These are phyloP conservation scores for Dothidotthia symphoricarpi DNA, from an alignment of 2,329 filamentous ascomycete genomes.

Conservation along the genomic window DNA sequence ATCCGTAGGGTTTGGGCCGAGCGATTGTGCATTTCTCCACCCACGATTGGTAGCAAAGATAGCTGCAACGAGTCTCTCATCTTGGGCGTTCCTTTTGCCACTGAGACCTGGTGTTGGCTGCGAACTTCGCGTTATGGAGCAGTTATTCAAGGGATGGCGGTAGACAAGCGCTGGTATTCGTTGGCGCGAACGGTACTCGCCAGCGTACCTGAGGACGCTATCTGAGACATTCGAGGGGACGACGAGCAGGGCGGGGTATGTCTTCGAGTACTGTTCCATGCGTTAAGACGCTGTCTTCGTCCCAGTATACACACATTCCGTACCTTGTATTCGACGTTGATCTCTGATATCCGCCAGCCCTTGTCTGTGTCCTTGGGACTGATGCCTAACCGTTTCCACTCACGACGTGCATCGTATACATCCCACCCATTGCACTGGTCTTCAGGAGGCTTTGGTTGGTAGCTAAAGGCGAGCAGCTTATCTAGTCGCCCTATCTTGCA, in stretches of 20 bases:
- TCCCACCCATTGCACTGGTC: constrained; percentile 75
- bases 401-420: constrained; percentile 78
- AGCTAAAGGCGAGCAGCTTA: constrained; percentile 87
- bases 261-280: constrained; percentile 69
- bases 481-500: constrained; percentile 82
- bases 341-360: constrained; percentile 84
- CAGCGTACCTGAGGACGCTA: constrained; percentile 91
- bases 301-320: constrained; percentile 2
- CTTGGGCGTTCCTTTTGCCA: constrained; percentile 87
- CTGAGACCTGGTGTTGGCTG: constrained; percentile 86
- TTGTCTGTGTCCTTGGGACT: constrained; percentile 73
- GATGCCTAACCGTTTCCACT: constrained; percentile 86
- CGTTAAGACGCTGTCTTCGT: constrained; percentile 11
- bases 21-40: constrained; percentile 30
- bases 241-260: constrained; percentile 80
- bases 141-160: constrained; percentile 94
- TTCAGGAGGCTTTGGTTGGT: constrained; percentile 72
- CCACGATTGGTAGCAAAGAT: constrained; percentile 72
- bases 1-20: constrained; percentile 26
- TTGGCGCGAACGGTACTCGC: constrained; percentile 80
- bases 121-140: constrained; percentile 91
- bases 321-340: constrained; percentile 81
- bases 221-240: constrained; percentile 93
- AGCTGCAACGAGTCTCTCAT: constrained; percentile 87
- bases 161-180: constrained; percentile 90